These are phyloP conservation scores for Scheffersomyces quercinus DNA, from an alignment of 1,139 yeast species.

Conservation along the genomic window DNA sequence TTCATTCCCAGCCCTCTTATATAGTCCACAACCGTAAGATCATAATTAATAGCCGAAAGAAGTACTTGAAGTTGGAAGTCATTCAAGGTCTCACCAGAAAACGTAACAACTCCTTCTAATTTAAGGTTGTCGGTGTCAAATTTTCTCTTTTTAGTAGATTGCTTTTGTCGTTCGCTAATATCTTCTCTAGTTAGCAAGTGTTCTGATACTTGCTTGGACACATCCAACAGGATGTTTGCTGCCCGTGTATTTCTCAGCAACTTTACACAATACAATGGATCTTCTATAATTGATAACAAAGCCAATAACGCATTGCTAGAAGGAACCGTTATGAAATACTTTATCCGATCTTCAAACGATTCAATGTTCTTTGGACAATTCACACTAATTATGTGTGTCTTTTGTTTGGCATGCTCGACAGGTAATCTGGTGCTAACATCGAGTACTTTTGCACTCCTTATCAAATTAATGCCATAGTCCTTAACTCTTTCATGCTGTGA, in stretches of 20 bases:
- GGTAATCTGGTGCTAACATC: neutral
- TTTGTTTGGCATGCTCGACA: neutral
- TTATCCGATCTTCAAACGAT: conserved; percentile 11
- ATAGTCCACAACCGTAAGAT: conserved; percentile 2
- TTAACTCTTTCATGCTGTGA: conserved; percentile 22
- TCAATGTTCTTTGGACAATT: conserved; percentile 8
- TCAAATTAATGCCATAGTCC: conserved; percentile 25
- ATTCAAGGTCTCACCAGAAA: no score
- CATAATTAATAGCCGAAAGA: neutral
- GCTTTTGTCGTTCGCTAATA: no score
- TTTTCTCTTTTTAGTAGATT: no score
- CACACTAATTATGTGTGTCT: conserved; percentile 4
- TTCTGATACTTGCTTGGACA: no score
- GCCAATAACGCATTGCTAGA: neutral
- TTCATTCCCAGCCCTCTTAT: conserved; percentile 4
- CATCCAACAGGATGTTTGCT: no score
- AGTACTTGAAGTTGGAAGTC: no score
- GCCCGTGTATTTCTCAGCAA: no score
- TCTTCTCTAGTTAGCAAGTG: no score
- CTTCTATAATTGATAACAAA: neutral
- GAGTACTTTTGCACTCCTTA: conserved; percentile 16
- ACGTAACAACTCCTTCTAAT: no score
- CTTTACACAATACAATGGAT: no score
- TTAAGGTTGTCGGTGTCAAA: no score
- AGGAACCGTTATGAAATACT: conserved; percentile 10